phyloP scores from a whole-genome alignment of 1,139 yeast genomes.

The Suhomyces panamericanus region DNA sequence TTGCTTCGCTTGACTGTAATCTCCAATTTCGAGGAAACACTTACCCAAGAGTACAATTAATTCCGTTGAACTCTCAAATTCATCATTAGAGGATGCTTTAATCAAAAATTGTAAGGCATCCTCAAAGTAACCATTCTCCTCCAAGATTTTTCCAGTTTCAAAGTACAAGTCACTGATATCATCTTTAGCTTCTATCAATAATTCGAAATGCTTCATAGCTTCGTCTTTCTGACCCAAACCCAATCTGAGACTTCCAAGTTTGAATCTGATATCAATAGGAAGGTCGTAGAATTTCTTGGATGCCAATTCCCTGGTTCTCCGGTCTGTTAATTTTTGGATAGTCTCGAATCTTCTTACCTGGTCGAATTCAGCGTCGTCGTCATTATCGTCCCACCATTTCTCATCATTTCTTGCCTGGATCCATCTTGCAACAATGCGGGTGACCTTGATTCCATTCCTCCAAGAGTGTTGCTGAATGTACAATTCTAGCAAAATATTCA shows the following conservation, averaged over 20 bases:
- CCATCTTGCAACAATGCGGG: slow-evolving; percentile 81
- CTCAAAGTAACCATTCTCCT: slow-evolving; percentile 63
- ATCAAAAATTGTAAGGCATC: slow-evolving; percentile 71
- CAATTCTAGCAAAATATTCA: slow-evolving; percentile 79
- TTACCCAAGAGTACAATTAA: slow-evolving; percentile 67
- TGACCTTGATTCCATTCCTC: slow-evolving; percentile 59
- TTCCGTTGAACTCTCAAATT: slow-evolving; percentile 45
- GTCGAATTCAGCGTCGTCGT: slow-evolving; percentile 82
- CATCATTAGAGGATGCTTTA: slow-evolving; percentile 54
- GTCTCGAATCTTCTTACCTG: slow-evolving; percentile 52
- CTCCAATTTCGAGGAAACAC: slow-evolving; percentile 74
- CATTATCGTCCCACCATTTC: slow-evolving; percentile 77
- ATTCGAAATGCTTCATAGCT: slow-evolving; percentile 69
- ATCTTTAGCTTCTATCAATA: slow-evolving; percentile 53
- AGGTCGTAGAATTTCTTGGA: slow-evolving; percentile 43
- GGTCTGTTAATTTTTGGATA: slow-evolving; percentile 17
- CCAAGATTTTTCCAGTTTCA: slow-evolving; percentile 75
- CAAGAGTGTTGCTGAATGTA: slow-evolving; percentile 69
- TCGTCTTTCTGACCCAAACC: slow-evolving; percentile 65
- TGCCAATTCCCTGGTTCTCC: slow-evolving; percentile 25
- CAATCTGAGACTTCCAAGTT: slow-evolving; percentile 73
- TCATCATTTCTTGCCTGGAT: slow-evolving; percentile 71
- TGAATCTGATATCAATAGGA: slow-evolving; percentile 85
- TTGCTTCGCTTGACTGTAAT: slow-evolving; percentile 65
- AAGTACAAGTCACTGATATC: slow-evolving; percentile 71